Evolutionary conservation across 2,329 filamentous ascomycete genomes (phyloP).

Genomic region (Sporothrix inflata): DNA sequence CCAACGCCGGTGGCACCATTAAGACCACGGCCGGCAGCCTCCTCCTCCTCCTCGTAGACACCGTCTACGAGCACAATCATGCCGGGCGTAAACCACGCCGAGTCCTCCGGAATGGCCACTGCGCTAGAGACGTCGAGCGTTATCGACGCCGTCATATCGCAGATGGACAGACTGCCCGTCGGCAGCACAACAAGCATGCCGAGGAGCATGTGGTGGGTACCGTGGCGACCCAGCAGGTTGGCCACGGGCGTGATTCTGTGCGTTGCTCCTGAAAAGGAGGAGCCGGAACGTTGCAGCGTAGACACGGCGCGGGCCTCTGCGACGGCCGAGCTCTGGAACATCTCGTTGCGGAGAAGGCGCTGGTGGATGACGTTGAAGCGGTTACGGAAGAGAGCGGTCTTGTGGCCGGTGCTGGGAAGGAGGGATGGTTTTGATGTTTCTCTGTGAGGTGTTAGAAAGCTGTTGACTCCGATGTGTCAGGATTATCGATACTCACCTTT

Average conservation of each 20-base stretch:
- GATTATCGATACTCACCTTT: conserved; percentile 58
- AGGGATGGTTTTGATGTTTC: conserved; percentile 67
- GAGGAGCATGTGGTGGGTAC: conserved; percentile 81
- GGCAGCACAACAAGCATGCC: conserved; percentile 81
- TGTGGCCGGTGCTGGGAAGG: conserved; percentile 76
- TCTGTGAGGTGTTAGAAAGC: conserved; percentile 42
- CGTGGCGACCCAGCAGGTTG: conserved; percentile 75
- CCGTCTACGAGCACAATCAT: conserved; percentile 97
- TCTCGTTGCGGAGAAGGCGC: conserved; percentile 86
- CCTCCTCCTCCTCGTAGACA: conserved; percentile 92
- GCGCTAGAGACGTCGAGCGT: conserved; percentile 80
- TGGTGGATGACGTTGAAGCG: conserved; percentile 92
- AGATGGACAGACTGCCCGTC: conserved; percentile 78
- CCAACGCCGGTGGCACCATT: conserved; percentile 82
- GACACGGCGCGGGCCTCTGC: conserved; percentile 59
- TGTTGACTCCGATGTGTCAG: conserved; percentile 32
- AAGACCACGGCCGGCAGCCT: conserved; percentile 68
- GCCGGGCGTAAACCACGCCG: conserved; percentile 89
- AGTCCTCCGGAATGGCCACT: conserved; percentile 78
- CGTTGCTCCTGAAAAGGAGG: conserved; percentile 45
- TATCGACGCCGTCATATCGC: conserved; percentile 87
- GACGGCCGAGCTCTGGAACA: conserved; percentile 83
- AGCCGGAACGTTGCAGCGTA: conserved; percentile 60
- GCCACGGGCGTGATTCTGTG: conserved; percentile 89
- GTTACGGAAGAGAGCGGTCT: conserved; percentile 84